phyloP scores from a whole-genome alignment of 768 basidiomycete genomes.

The Amanita pseudoporphyria region DNA sequence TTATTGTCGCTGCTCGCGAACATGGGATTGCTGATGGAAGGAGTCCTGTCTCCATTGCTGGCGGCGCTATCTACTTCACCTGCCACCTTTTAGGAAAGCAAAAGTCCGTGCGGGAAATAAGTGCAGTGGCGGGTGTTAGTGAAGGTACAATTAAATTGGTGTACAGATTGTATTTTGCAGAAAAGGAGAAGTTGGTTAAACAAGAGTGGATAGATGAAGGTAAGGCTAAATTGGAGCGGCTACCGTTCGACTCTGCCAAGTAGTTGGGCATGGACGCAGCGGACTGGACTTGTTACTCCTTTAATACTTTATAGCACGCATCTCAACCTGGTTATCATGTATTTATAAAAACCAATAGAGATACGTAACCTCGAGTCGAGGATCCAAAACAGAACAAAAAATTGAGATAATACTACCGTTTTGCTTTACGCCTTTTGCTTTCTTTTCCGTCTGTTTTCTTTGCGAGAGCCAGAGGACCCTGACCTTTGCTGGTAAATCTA shows the following conservation, averaged over 20 bases:
- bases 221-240: conserved; percentile 45
- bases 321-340: neutral
- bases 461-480: conserved; percentile 51
- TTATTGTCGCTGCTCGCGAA: conserved; percentile 71
- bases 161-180: conserved; percentile 67
- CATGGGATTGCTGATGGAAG: conserved; percentile 89
- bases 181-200: conserved; percentile 73
- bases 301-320: neutral
- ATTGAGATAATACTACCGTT: conserved; percentile 14
- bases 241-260: conserved; percentile 32
- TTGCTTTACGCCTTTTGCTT: conserved; percentile 20
- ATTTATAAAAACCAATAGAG: conserved; percentile 3
- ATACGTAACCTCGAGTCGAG: neutral
- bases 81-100: conserved; percentile 68
- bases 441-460: conserved; percentile 26
- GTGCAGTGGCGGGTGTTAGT: conserved; percentile 85
- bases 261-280: conserved; percentile 11
- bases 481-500: conserved; percentile 59
- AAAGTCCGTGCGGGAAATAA: conserved; percentile 80
- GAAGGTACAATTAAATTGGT: conserved; percentile 93
- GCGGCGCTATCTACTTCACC: conserved; percentile 91
- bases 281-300: neutral
- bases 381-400: too few species aligned
- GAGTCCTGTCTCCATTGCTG: conserved; percentile 97
- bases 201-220: conserved; percentile 80